Evolutionary conservation across 371 early-diverging fungal genomes (phyloP).

Genomic region (Mucor sp.): DNA sequence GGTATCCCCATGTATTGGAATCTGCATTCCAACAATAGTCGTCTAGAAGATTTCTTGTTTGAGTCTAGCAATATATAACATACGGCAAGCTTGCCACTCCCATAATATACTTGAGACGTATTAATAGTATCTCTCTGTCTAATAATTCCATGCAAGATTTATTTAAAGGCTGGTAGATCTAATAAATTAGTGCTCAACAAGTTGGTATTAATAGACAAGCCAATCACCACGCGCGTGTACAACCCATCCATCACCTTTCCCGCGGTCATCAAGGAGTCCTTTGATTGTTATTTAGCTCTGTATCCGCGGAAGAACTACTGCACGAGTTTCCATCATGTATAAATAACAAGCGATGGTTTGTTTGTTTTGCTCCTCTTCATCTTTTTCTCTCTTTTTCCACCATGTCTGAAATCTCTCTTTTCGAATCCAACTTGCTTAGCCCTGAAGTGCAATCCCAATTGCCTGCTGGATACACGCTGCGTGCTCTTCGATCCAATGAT

Average conservation of each 20-base stretch:
- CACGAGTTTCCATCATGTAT: neutral
- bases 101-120: too few species aligned
- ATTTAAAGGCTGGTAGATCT: neutral
- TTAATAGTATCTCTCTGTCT: neutral
- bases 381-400: neutral
- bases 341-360: neutral
- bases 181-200: neutral
- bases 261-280: neutral
- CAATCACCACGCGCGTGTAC: neutral
- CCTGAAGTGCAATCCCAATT: constrained; percentile 71
- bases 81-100: neutral
- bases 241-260: neutral
- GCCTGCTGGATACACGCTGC: constrained; percentile 78
- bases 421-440: constrained; percentile 74
- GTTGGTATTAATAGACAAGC: neutral
- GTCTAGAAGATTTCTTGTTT: too few species aligned
- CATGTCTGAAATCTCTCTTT: constrained; percentile 38
- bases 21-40: too few species aligned
- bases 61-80: too few species aligned
- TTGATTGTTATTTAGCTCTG: neutral
- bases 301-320: neutral
- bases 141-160: neutral
- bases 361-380: neutral
- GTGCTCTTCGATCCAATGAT: constrained; percentile 84
- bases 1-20: too few species aligned